Base-by-base conservation (phyloP, 805 yeast species). In the Lipomyces sp. region DNA sequence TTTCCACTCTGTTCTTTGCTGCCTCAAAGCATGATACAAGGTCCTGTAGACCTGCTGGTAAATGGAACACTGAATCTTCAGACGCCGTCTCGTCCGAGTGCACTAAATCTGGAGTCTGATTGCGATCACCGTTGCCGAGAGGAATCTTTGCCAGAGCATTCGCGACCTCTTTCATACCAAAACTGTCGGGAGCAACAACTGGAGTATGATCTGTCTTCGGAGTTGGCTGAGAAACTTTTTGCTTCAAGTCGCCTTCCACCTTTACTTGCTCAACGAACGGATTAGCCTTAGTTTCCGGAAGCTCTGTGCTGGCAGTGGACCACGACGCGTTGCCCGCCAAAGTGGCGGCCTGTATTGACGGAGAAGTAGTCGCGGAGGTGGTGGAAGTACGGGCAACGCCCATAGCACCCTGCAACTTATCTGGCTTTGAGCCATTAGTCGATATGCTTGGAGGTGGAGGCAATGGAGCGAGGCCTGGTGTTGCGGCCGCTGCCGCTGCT, bases 1-100 rank as follows among this genome's bases (percentile, higher is more conserved):
- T 73, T 29, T 65, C 65, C 33, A 80, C 65, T 38, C 84, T 70
- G 31, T 61, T 62, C 65, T 68, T 65, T 53, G 80, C 75, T 3
- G 66, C 65, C 19, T 70, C 71, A 29, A 71, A 65, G 6, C 73
- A 65, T 26, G 63, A 53, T 13, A 67, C 65, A 4, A 72, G 61
- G 44, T 70, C 74, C 51, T 68, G 73, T 22, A 71, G 60, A 0
- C 75, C 75, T 3, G 72, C 71, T 2, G 75, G 75, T 11, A 72
- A 64, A 4, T 45, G 54, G 34, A 48, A 44, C 26, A 45, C 41
- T 14, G 51, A 43, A 16, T 56, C 60, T 16, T 38, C 57, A 1
- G 55, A 39, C 21, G 50, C 31, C 24, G 58, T 39, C 16, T 58
- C 57, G 31, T 53, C 61, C 11, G 63, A 44, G 11, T 33, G 49